Evolutionary conservation across 2,329 filamentous ascomycete species (phyloP).

Genomic region (Coniochaeta hoffmannii): DNA sequence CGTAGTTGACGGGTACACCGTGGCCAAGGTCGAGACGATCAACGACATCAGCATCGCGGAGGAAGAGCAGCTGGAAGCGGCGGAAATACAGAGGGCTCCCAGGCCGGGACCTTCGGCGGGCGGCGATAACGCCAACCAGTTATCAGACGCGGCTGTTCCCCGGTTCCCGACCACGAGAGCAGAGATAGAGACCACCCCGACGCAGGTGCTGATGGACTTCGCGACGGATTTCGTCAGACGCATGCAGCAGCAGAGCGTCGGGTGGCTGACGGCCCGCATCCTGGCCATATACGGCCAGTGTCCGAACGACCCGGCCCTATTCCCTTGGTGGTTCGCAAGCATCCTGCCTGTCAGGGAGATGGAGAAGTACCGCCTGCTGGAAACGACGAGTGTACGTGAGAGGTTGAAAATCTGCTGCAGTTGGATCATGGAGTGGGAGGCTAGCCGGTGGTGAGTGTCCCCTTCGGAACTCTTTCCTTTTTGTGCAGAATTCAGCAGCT

Average conservation of each 20-base stretch:
- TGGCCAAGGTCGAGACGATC: slow-evolving; percentile 68
- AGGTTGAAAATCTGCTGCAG: slow-evolving; percentile 73
- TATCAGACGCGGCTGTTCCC: neutral
- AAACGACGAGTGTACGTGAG: slow-evolving; percentile 68
- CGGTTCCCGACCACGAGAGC: slow-evolving; percentile 13
- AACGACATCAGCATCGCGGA: slow-evolving; percentile 77
- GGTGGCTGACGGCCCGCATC: slow-evolving; percentile 68
- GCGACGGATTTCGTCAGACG: slow-evolving; percentile 59
- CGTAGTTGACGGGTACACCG: slow-evolving; percentile 66
- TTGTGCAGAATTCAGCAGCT: neutral
- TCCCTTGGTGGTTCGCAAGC: slow-evolving; percentile 88
- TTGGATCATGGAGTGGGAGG: slow-evolving; percentile 71
- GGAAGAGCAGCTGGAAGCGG: slow-evolving; percentile 68
- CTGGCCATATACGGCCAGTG: slow-evolving; percentile 69
- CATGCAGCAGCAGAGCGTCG: slow-evolving; percentile 61
- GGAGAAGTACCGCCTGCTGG: slow-evolving; percentile 72
- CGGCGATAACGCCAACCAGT: slow-evolving; percentile 1
- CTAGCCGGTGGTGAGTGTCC: slow-evolving; percentile 58
- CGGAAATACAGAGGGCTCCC: slow-evolving; percentile 42
- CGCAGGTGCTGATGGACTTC: slow-evolving; percentile 59
- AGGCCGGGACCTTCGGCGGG: neutral
- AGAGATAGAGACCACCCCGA: slow-evolving; percentile 54
- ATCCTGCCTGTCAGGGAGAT: slow-evolving; percentile 69
- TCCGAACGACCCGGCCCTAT: slow-evolving; percentile 66
- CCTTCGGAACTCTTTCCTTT: too few species aligned